Evolutionary conservation across 2,329 filamentous ascomycete genomes (phyloP).

Genomic region (Westerdykella ornata): DNA sequence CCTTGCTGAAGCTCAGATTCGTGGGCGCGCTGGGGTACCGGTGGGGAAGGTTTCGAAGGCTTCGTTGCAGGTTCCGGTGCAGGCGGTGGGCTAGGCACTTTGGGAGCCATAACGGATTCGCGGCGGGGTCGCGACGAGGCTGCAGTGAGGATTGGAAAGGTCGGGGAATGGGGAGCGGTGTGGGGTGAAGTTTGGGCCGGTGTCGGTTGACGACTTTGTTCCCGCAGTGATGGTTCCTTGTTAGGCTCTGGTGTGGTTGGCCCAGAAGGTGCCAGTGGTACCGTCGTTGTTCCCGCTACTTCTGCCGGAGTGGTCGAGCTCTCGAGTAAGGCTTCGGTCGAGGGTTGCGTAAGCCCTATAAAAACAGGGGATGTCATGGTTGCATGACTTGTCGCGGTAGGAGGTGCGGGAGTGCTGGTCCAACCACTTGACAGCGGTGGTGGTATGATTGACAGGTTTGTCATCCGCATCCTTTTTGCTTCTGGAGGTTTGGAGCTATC

Average conservation of each 20-base stretch:
- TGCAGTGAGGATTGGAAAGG: conserved; percentile 15
- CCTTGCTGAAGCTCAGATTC: background rate
- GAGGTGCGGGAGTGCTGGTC: conserved; percentile 12
- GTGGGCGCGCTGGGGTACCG: conserved; percentile 3
- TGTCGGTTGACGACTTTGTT: conserved; percentile 10
- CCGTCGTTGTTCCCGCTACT: conserved; percentile 20
- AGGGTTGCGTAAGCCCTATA: too few species aligned
- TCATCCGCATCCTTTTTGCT: conserved; percentile 24
- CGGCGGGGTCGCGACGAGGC: conserved; percentile 31
- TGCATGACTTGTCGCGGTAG: background rate
- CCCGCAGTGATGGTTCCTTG: conserved; percentile 5
- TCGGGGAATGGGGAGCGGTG: background rate
- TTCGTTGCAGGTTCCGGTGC: conserved; percentile 12
- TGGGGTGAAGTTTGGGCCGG: conserved; percentile 10
- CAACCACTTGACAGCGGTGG: conserved; percentile 9
- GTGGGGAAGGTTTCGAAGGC: conserved; percentile 14
- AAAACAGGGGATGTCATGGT: conserved; percentile 7
- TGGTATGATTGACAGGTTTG: conserved; percentile 5
- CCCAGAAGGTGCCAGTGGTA: conserved; percentile 43
- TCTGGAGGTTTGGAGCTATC: conserved; percentile 25
- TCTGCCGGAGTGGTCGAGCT: conserved; percentile 5
- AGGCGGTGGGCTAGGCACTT: conserved; percentile 19
- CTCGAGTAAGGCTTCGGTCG: too few species aligned
- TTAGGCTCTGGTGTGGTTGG: conserved; percentile 25
- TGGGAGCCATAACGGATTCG: conserved; percentile 26